Evolutionary conservation across 2,329 filamentous ascomycete genomes (phyloP).

Genomic region (Metarhizium guizhouense): DNA sequence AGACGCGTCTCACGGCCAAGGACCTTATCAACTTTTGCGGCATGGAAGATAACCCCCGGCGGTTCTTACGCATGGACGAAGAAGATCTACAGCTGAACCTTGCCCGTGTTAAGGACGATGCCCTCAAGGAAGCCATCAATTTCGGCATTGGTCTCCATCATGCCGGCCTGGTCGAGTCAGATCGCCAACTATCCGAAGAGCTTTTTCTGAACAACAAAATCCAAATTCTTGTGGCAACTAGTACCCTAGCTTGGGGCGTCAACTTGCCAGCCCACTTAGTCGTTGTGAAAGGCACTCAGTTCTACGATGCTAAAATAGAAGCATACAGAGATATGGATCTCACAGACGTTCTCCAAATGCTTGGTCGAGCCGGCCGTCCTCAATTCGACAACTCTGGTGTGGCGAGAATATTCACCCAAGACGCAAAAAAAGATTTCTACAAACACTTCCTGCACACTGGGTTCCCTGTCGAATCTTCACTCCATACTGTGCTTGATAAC

Average conservation of each 20-base stretch:
- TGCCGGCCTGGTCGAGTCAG: conserved; percentile 90
- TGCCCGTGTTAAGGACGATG: conserved; percentile 84
- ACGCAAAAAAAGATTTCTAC: conserved; percentile 97
- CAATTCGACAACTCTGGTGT: conserved; percentile 96
- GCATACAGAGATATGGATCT: conserved; percentile 98
- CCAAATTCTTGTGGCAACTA: conserved; percentile 90
- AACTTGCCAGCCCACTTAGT: conserved; percentile 95
- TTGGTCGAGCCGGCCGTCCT: conserved; percentile 87
- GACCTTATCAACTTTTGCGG: conserved; percentile 96
- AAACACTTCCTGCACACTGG: conserved; percentile 98
- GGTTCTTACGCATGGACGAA: conserved; percentile 90
- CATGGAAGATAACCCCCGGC: conserved; percentile 94
- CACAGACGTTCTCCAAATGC: conserved; percentile 95
- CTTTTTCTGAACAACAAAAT: conserved; percentile 97
- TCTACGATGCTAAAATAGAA: conserved; percentile 95
- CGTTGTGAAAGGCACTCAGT: conserved; percentile 96
- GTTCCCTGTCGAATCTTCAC: conserved; percentile 91
- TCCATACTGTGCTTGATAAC: conserved; percentile 95
- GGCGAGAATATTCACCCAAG: conserved; percentile 93
- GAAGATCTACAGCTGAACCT: conserved; percentile 86
- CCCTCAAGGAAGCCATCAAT: conserved; percentile 84
- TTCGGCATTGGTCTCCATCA: conserved; percentile 97
- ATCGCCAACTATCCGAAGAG: conserved; percentile 85
- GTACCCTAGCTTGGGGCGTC: conserved; percentile 95
- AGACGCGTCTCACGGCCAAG: conserved; percentile 90